phyloP scores from a whole-genome alignment of 225 moss, liverwort and hornwort genomes.

The Physcomitrium patens region DNA sequence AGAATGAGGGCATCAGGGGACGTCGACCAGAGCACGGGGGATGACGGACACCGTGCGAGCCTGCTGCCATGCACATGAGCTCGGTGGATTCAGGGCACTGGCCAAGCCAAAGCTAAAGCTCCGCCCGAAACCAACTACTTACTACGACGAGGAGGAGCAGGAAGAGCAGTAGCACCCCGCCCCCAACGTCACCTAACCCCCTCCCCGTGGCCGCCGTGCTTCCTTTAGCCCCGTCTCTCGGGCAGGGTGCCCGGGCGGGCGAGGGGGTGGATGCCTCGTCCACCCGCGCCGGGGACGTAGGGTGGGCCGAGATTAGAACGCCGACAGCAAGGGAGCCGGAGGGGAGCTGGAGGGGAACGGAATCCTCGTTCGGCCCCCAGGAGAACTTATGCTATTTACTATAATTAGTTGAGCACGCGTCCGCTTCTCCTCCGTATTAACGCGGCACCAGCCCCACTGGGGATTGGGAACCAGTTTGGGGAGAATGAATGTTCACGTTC shows the following conservation, averaged over 20 bases:
- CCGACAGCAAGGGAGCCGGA: conserved; percentile 13
- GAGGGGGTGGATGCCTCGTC: not conserved
- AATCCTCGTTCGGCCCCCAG: not conserved
- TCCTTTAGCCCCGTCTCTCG: not conserved
- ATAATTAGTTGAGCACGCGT: not conserved
- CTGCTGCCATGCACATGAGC: too few relatives aligned
- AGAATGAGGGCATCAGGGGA: not conserved
- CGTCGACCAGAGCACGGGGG: not conserved
- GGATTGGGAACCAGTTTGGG: too few relatives aligned
- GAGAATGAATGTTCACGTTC: too few relatives aligned
- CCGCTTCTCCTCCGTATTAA: not conserved
- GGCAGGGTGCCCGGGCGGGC: conserved; percentile 1
- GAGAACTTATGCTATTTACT: not conserved
- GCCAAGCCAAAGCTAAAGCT: not conserved
- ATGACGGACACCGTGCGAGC: too few relatives aligned
- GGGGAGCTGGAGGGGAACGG: not conserved
- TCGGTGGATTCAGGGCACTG: not conserved
- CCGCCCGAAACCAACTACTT: too few relatives aligned
- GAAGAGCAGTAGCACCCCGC: too few relatives aligned
- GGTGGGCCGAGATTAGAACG: conserved; percentile 19
- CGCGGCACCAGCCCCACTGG: not conserved
- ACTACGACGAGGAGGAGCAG: too few relatives aligned
- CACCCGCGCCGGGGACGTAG: not conserved
- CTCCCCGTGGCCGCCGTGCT: conserved; percentile 16
- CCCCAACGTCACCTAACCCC: conserved; percentile 35